Evolutionary conservation across 139 green algal species (phyloP).

Genomic region (Chlamydomonas sp.): DNA sequence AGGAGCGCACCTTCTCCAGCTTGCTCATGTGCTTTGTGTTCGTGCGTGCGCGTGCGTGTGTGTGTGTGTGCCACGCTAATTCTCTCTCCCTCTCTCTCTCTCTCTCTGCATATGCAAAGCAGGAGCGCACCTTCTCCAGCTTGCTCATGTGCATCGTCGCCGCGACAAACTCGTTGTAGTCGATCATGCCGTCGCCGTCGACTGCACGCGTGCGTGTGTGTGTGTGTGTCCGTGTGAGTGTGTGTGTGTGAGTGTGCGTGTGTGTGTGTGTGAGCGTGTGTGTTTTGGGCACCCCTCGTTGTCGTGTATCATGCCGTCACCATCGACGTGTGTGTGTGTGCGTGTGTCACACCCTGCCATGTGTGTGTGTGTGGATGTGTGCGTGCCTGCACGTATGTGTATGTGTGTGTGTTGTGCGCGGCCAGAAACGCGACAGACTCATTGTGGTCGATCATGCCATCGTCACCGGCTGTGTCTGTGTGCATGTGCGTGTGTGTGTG

Average conservation of each 20-base stretch:
- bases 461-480: too few species aligned
- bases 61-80: not conserved
- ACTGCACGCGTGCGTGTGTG: not conserved
- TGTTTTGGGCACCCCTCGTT: too few species aligned
- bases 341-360: too few species aligned
- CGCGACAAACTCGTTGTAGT: conserved; percentile 85
- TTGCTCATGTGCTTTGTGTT: conserved; percentile 63
- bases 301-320: too few species aligned
- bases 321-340: not conserved
- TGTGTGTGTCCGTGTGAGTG: conserved; percentile 1
- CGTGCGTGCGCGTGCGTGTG: not conserved
- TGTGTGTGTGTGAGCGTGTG: conserved; percentile 1
- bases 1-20: too few species aligned
- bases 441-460: too few species aligned
- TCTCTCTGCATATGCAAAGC: too few species aligned
- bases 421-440: conserved; percentile 73
- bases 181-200: conserved; percentile 77
- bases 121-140: too few species aligned
- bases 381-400: too few species aligned
- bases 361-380: too few species aligned
- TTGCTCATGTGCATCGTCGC: conserved; percentile 78
- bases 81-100: conserved; percentile 22
- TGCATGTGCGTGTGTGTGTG: too few species aligned
- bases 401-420: too few species aligned
- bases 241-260: conserved; percentile 10